phyloP scores from a whole-genome alignment of 108 stramenopile species.

The Aurantiochytrium sp. region DNA sequence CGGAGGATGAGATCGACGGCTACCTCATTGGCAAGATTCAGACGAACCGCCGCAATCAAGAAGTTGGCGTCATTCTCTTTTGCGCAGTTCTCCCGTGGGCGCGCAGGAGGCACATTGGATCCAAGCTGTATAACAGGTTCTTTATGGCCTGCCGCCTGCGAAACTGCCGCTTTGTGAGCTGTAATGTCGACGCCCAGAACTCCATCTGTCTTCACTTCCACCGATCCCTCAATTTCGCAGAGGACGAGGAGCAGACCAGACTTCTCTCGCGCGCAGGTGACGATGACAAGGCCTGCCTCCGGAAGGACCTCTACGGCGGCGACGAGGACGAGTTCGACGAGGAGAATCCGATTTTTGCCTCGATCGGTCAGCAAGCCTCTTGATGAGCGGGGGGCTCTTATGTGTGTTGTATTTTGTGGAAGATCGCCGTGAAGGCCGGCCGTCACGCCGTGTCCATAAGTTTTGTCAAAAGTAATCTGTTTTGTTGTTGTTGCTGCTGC shows the following conservation, averaged over 20 bases:
- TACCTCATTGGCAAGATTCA: not conserved
- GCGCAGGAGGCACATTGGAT: not conserved
- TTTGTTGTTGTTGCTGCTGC: too few relatives aligned
- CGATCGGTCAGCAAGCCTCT: too few relatives aligned
- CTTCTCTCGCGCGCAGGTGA: not conserved
- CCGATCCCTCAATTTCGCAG: not conserved
- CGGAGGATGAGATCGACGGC: not conserved
- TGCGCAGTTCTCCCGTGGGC: not conserved
- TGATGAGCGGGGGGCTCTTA: too few relatives aligned
- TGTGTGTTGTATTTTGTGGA: too few relatives aligned
- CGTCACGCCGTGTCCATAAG: too few relatives aligned
- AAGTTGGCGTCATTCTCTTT: not conserved
- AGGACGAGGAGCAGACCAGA: not conserved
- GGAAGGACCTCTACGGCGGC: not conserved
- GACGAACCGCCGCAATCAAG: not conserved
- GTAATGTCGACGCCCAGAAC: not conserved
- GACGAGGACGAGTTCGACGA: not conserved
- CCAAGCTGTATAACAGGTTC: not conserved
- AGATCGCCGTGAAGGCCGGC: too few relatives aligned
- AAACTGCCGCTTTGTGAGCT: slow-evolving; percentile 1
- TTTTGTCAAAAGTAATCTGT: too few relatives aligned
- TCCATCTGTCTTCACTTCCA: not conserved
- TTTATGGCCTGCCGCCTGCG: not conserved
- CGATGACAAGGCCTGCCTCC: not conserved
- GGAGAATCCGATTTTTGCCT: too few relatives aligned